Evolutionary conservation across 1,284 basidiomycete genomes (phyloP).

Genomic region (Marasmius tenuissimus): DNA sequence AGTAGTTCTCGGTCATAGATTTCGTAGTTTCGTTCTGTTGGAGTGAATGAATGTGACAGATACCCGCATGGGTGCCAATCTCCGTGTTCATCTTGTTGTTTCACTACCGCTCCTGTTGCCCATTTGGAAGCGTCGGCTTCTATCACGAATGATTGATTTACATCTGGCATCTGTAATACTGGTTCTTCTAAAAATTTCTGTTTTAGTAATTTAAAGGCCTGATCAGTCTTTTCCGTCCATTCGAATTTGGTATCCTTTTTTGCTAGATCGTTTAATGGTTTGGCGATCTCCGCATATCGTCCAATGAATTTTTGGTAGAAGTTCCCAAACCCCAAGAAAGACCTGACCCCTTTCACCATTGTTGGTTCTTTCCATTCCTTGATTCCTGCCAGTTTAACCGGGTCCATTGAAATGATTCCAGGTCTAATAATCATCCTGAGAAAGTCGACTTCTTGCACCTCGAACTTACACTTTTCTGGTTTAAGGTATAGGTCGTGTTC

Average conservation of each 20-base stretch:
- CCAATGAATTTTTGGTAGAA: background rate
- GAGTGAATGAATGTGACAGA: background rate
- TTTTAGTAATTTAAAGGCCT: background rate
- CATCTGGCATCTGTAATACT: background rate
- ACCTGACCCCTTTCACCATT: background rate
- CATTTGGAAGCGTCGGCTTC: background rate
- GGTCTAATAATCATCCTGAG: too few relatives aligned
- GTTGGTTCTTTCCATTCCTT: background rate
- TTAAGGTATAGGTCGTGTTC: too few relatives aligned
- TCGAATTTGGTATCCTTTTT: background rate
- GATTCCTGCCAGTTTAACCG: background rate
- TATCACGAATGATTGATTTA: background rate
- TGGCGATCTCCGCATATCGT: background rate
- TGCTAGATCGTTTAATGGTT: background rate
- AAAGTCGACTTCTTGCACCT: too few relatives aligned
- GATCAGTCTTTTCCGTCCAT: background rate
- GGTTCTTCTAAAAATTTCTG: background rate
- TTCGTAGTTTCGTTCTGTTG: background rate
- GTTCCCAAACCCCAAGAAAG: background rate
- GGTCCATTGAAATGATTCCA: too few relatives aligned
- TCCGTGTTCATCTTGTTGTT: background rate
- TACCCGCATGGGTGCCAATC: background rate
- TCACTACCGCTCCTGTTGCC: background rate
- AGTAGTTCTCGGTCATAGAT: background rate
- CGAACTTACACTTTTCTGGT: too few relatives aligned